These are phyloP conservation scores for Scedosporium dehoogii DNA, from an alignment of 2,329 filamentous ascomycete genomes.

Conservation along the genomic window DNA sequence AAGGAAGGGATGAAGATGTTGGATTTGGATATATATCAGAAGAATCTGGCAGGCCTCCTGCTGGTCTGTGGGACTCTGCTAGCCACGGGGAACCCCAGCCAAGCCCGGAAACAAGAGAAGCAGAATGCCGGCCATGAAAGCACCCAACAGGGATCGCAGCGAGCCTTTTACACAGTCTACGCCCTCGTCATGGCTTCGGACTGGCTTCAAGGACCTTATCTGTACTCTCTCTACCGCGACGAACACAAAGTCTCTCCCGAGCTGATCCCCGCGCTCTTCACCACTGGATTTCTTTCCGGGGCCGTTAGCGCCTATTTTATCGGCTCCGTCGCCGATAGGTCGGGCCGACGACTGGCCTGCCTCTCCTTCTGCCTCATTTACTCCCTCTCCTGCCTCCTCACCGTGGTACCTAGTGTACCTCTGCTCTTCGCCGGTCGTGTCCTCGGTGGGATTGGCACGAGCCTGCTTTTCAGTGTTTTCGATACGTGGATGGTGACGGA, in stretches of 20 bases:
- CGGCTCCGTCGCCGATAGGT: conserved; percentile 36
- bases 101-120: conserved; percentile 3
- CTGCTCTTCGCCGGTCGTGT: conserved; percentile 42
- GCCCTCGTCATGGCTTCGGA: conserved; percentile 39
- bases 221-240: conserved; percentile 25
- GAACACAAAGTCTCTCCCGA: conserved; percentile 18
- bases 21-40: conserved; percentile 22
- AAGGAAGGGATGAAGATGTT: neutral
- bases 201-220: conserved; percentile 34
- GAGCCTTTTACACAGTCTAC: conserved; percentile 32
- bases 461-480: conserved; percentile 47
- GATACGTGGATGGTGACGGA: conserved; percentile 54
- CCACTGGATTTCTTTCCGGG: conserved; percentile 33
- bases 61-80: conserved; percentile 19
- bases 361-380: conserved; percentile 44
- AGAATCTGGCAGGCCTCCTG: conserved; percentile 22
- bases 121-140: neutral
- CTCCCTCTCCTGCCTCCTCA: conserved; percentile 37
- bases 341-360: conserved; percentile 41
- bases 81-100: conserved; percentile 5
- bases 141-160: conserved; percentile 13
- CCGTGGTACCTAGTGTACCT: conserved; percentile 17
- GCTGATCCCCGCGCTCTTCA: conserved; percentile 29
- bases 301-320: conserved; percentile 33
- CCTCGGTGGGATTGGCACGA: conserved; percentile 44